These are phyloP conservation scores for Salix suchowensis DNA, from an alignment of 345 rosid genomes.

Conservation along the genomic window DNA sequence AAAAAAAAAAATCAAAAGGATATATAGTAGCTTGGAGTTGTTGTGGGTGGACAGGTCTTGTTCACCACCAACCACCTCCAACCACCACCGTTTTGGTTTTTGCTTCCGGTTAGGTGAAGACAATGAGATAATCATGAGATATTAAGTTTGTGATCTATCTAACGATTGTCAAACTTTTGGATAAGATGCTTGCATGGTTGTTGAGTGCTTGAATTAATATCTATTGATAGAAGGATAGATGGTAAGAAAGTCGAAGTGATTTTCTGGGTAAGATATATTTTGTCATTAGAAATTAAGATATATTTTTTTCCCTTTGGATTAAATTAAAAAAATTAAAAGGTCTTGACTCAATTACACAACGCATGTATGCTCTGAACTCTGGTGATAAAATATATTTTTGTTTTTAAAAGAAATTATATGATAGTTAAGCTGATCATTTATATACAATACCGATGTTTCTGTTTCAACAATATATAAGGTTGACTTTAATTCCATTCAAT, in stretches of 20 bases:
- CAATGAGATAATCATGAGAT: neutral
- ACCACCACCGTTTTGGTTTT: conserved; percentile 16
- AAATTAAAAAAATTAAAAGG: too few species aligned
- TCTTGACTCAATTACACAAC: too few species aligned
- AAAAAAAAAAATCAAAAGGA: neutral
- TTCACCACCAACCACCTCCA: conserved; percentile 32
- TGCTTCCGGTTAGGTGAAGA: conserved; percentile 26
- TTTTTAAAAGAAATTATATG: too few species aligned
- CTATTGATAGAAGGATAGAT: too few species aligned
- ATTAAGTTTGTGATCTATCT: neutral
- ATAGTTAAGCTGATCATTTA: too few species aligned
- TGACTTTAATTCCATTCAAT: too few species aligned
- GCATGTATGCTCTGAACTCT: too few species aligned
- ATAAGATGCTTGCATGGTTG: neutral
- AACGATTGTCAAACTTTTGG: neutral
- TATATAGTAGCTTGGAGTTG: conserved; percentile 4
- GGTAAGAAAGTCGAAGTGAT: neutral
- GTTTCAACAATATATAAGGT: too few species aligned
- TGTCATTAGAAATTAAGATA: neutral
- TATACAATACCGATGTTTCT: too few species aligned
- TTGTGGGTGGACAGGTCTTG: conserved; percentile 10
- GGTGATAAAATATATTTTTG: too few species aligned
- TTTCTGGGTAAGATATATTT: neutral
- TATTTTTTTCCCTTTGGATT: too few species aligned
- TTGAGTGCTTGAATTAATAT: neutral